Evolutionary conservation across 352 stramenopile species (phyloP).

Genomic region (Pythium phragmitis): DNA sequence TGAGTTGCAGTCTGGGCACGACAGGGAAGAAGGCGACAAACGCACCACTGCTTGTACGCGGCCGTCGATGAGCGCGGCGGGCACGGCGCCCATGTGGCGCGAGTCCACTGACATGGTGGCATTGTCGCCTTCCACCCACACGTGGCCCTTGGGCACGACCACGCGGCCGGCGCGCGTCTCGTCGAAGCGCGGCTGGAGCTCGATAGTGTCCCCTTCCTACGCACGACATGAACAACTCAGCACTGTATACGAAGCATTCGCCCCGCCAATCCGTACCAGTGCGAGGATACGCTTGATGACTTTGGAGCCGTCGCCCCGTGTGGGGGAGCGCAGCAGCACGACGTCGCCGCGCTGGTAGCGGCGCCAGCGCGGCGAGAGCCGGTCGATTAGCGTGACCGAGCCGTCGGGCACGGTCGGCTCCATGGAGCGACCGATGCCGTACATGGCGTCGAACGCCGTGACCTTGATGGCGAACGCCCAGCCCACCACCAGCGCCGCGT

Average conservation of each 20-base stretch:
- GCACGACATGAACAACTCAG: neutral
- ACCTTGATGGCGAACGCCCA: slow-evolving; percentile 66
- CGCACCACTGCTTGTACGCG: slow-evolving; percentile 56
- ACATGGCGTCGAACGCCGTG: slow-evolving; percentile 75
- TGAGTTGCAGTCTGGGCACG: neutral
- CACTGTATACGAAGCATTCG: neutral
- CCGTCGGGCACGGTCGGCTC: slow-evolving; percentile 73
- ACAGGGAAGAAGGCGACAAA: slow-evolving; percentile 18
- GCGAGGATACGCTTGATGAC: slow-evolving; percentile 89
- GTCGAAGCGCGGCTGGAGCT: slow-evolving; percentile 75
- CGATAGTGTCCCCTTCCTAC: slow-evolving; percentile 79
- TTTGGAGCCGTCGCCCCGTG: slow-evolving; percentile 61
- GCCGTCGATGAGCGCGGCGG: slow-evolving; percentile 83
- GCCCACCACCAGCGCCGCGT: slow-evolving; percentile 54
- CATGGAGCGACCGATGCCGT: slow-evolving; percentile 87
- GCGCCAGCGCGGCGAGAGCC: slow-evolving; percentile 65
- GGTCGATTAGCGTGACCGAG: slow-evolving; percentile 83
- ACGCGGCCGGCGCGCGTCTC: slow-evolving; percentile 52
- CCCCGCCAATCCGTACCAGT: slow-evolving; percentile 35
- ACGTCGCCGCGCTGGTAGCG: slow-evolving; percentile 72
- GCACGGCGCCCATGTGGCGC: slow-evolving; percentile 92
- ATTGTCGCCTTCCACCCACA: slow-evolving; percentile 98
- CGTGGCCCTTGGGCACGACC: slow-evolving; percentile 89
- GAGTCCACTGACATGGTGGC: slow-evolving; percentile 92
- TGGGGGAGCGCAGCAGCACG: slow-evolving; percentile 81